Evolutionary conservation across 495 filamentous ascomycete genomes (phyloP), one percentile per base, ranked within the genome.

Genomic region (Annulohypoxylon nitens): DNA sequence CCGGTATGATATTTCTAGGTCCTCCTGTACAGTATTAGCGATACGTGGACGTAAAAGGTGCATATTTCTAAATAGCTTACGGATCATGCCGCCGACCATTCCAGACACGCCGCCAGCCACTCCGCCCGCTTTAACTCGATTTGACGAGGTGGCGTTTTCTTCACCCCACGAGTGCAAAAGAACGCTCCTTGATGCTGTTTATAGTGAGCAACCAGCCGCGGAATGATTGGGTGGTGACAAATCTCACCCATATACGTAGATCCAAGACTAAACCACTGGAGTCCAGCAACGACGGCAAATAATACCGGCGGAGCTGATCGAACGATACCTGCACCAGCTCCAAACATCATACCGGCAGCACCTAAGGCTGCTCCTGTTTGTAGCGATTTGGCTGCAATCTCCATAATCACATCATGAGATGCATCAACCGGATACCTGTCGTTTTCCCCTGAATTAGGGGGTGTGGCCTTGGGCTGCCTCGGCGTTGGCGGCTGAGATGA

Each of bases 201-300:
- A 36, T n/a, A 16, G 69, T 79, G 43, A 80, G 70, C 67, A 25
- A 36, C 12, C 14, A 25, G n/a, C 12, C 9, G 9, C 11, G 0
- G 26, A 54, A 64, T 59, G 37, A 14, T 43, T 41, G 2, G 59
- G 51, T 60, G 57, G 39, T 55, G 43, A 81, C 82, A 74, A 14
- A 68, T 68, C 76, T 73, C 81, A 97, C 93, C 92, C 85, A 88
- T 93, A 79, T 91, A 99, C 16, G 89, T 90, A 50, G 86, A 88
- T 33, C 93, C 93, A 50, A 97, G 87, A 43, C 85, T 82, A 81
- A 91, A 92, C 87, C 92, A 97, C 81, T 97, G 94, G 45, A 92
- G 82, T 39, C 92, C 91, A 33, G 90, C 88, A 61, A 89, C 87
- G 39, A 90, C 51, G 4, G 93, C 89, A 81, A 94, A 96, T 4